Conservation (phyloP, 768 basidiomycete genomes). For the Leucocoprinus birnbaumii region DNA sequence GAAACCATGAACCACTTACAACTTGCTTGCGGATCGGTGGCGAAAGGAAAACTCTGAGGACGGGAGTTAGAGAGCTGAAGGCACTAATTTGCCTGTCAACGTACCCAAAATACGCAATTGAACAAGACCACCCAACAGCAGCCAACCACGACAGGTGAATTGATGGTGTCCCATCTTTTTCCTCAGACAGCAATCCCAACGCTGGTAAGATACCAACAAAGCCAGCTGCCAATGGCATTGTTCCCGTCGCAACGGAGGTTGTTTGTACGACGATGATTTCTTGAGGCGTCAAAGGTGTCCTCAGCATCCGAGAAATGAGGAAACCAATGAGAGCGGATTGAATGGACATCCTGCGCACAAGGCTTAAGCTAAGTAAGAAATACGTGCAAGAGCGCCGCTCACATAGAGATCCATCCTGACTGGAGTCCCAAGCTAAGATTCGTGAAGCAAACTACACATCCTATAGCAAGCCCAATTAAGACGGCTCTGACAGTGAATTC, state of each 20-base stretch:
- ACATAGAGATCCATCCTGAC: conserved; percentile 92
- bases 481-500: conserved; percentile 59
- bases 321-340: conserved; percentile 94
- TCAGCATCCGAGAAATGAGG: conserved; percentile 73
- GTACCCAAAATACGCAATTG: conserved; percentile 91
- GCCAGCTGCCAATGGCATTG: conserved; percentile 80
- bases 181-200: conserved; percentile 69
- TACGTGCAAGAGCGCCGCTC: conserved; percentile 16
- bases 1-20: conserved; percentile 40
- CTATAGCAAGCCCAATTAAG: conserved; percentile 75
- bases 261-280: conserved; percentile 95
- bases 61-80: neutral
- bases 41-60: conserved; percentile 83
- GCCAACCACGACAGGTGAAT: conserved; percentile 71
- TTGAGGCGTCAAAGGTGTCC: conserved; percentile 77
- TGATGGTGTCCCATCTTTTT: conserved; percentile 74
- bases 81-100: conserved; percentile 2
- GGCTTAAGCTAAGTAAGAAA: neutral
- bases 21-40: conserved; percentile 95
- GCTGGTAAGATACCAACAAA: conserved; percentile 96
- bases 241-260: conserved; percentile 91
- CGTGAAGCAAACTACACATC: conserved; percentile 87
- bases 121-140: conserved; percentile 83
- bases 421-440: conserved; percentile 88
- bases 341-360: conserved; percentile 77